Evolutionary conservation across 495 filamentous ascomycete species (phyloP).

Genomic region (Tricharina praecox): DNA sequence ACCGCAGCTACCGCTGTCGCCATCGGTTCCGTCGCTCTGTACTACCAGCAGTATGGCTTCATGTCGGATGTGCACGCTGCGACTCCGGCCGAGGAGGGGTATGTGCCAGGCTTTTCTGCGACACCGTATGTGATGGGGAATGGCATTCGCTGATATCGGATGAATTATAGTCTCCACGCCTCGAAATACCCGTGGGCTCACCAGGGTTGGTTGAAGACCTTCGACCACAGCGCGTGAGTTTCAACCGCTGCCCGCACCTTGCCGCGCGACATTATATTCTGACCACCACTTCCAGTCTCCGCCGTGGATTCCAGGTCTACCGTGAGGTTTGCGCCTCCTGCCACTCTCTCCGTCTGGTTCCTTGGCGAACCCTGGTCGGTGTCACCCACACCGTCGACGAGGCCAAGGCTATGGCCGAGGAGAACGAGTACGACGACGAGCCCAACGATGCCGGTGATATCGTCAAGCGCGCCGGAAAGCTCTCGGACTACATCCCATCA

Average conservation of each 20-base stretch:
- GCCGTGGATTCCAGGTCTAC: constrained; percentile 99
- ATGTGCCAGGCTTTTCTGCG: constrained; percentile 33
- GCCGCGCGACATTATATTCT: constrained; percentile 1
- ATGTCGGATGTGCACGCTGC: constrained; percentile 58
- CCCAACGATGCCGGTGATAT: constrained; percentile 97
- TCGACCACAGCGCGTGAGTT: constrained; percentile 86
- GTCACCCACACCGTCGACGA: constrained; percentile 88
- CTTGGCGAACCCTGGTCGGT: constrained; percentile 86
- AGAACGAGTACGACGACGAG: constrained; percentile 96
- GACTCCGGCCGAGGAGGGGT: constrained; percentile 97
- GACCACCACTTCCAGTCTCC: constrained; percentile 46
- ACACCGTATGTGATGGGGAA: constrained; percentile 5
- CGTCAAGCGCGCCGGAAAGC: constrained; percentile 93
- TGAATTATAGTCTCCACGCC: constrained; percentile 56
- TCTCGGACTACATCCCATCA: constrained; percentile 85
- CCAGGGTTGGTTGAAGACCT: constrained; percentile 73
- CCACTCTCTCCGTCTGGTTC: constrained; percentile 87
- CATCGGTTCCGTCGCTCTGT: constrained; percentile 79
- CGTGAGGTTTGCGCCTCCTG: constrained; percentile 94
- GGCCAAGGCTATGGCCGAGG: constrained; percentile 89
- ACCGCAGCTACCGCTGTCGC: constrained; percentile 68
- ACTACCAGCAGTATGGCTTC: constrained; percentile 79
- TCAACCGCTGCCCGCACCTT: background rate
- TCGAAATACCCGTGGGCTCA: constrained; percentile 94
- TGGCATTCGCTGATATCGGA: constrained; percentile 5